Evolutionary conservation across 202 grass and related monocot genomes (phyloP), one percentile per base, ranked within the genome.

Genomic region (Carex arenaria): DNA sequence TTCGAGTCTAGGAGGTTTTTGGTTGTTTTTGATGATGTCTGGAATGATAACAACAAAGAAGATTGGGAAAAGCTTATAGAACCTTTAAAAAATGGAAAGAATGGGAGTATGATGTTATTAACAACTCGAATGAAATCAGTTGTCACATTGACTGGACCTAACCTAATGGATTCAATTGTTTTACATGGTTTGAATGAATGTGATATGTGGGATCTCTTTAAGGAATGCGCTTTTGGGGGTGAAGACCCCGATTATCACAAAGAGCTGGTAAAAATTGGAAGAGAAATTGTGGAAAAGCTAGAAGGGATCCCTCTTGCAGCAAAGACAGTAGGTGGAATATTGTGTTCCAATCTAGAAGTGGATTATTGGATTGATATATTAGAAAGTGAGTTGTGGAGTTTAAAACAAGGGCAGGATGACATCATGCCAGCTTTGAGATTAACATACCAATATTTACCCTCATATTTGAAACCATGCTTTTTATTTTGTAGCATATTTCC

Each of bases 401-500:
- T 85, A 40, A 43, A 75, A 8, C 61, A 85, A 1, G 59, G 61
- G 28, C 64, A 40, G 0, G 34, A 72, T 81, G 78, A 75, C n/a
- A 87, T 87, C n/a, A 15, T 87, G 14, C 81, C 80, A 9, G 86
- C 62, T 23, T 76, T 87, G 32, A 81, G 38, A 17, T 63, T 87
- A 51, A 87, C 79, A 10, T 87, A 87, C 70, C 61, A 87, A 67
- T 56, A 80, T 43, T 67, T 87, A 12, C 52, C 80, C 0, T 4
- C 59, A 23, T 38, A 71, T 36, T 64, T 88, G 20, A 87, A 88
- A 47, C 64, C 13, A 32, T 91, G 89, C 45, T 86, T 91, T 31
- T 14, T 12, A 8, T 85, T 80, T 79, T 91, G 86, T 72, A 54
- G 47, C 4, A 63, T 91, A 61, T 87, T 85, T 83, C 83, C 86